Evolutionary conservation across 805 yeast species (phyloP).

Genomic region (Soucietia sequanensis): DNA sequence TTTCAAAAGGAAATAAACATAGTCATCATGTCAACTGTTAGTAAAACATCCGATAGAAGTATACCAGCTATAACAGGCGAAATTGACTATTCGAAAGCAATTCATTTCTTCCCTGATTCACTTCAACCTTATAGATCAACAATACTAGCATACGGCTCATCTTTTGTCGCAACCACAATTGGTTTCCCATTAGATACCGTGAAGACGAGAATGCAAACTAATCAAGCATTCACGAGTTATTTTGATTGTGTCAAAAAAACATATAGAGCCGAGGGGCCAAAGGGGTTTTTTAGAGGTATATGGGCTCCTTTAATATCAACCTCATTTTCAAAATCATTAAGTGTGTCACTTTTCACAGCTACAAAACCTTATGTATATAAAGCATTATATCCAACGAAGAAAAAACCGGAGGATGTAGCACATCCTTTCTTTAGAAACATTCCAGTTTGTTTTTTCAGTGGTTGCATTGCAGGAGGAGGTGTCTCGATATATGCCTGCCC

Average conservation of each 20-base stretch:
- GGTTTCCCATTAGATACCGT: constrained; percentile 87
- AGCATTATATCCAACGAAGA: constrained; percentile 7
- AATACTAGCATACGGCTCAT: constrained; percentile 61
- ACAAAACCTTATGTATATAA: constrained; percentile 43
- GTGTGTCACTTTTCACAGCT: constrained; percentile 61
- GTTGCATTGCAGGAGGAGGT: constrained; percentile 63
- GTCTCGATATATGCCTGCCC: constrained; percentile 75
- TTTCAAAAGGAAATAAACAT: too few species aligned
- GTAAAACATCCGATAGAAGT: too few species aligned
- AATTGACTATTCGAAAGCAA: constrained; percentile 44
- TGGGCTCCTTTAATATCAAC: constrained; percentile 71
- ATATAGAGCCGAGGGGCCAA: constrained; percentile 56
- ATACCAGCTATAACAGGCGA: constrained; percentile 63
- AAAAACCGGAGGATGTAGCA: constrained; percentile 7
- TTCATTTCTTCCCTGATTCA: constrained; percentile 46
- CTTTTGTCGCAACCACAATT: constrained; percentile 61
- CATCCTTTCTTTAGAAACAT: constrained; percentile 43
- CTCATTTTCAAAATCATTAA: constrained; percentile 61
- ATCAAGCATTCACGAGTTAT: constrained; percentile 53
- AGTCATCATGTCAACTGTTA: too few species aligned
- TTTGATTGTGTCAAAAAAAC: constrained; percentile 59
- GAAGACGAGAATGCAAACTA: constrained; percentile 84
- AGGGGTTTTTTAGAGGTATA: constrained; percentile 75
- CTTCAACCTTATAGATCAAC: constrained; percentile 56
- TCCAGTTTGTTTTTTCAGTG: constrained; percentile 52